Percentiles rank a stretch among this genome's conserved stretches.
These are phyloP conservation scores for Fusarium verrucosum DNA, from an alignment of 2,329 filamentous ascomycete genomes.

Conservation along the genomic window DNA sequence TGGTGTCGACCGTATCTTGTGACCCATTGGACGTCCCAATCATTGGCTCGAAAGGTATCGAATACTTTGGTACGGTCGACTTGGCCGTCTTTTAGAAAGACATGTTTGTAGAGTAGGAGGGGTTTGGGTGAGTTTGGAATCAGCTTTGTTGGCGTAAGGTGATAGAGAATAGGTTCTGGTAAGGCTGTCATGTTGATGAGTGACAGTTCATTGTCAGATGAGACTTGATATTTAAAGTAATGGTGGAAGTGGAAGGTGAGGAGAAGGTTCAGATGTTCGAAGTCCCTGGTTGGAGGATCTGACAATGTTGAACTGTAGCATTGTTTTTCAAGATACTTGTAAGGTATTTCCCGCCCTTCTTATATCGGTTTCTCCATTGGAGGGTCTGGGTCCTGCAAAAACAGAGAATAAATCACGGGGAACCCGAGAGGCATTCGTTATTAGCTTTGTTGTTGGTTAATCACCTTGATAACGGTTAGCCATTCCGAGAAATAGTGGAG, in stretches of 20 bases:
- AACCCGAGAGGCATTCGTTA: not conserved
- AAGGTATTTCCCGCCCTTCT: not conserved
- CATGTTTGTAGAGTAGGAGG: conserved; percentile 9
- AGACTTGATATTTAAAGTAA: too few species aligned
- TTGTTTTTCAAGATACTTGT: not conserved
- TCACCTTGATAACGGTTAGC: not conserved
- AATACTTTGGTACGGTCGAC: conserved; percentile 7
- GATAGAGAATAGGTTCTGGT: conserved; percentile 8
- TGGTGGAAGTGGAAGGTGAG: rapidly evolving
- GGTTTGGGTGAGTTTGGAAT: conserved; percentile 17
- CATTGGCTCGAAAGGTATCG: conserved; percentile 4
- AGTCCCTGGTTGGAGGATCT: not conserved
- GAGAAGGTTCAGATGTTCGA: not conserved
- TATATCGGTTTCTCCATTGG: not conserved
- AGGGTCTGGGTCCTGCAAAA: too few species aligned
- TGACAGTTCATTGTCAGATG: rapidly evolving
- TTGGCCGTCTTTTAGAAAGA: conserved; percentile 1
- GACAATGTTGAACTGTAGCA: too few species aligned
- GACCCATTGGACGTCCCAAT: conserved; percentile 17
- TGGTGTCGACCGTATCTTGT: conserved; percentile 7
- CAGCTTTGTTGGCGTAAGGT: conserved; percentile 15
- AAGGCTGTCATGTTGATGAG: not conserved
- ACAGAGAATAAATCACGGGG: too few species aligned
- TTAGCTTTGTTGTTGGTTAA: too few species aligned
- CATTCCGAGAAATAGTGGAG: conserved; percentile 10